Conservation (phyloP, 179 eudicot genomes). For the Vitellaria paradoxa region DNA sequence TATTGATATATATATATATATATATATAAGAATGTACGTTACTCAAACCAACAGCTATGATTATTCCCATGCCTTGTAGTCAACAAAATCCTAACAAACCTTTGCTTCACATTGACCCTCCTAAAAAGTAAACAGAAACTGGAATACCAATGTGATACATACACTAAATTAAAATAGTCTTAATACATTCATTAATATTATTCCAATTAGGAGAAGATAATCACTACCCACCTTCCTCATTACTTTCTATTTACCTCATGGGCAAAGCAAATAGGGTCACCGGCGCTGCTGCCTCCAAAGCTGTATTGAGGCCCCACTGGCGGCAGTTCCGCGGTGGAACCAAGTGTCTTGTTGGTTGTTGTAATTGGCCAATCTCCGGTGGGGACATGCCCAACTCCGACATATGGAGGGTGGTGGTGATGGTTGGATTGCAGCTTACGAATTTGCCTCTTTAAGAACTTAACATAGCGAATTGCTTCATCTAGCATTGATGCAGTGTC, state of each 20-base stretch:
- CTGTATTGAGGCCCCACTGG: not conserved
- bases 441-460: constrained; percentile 53
- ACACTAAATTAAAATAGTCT: too few relatives aligned
- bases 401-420: not conserved
- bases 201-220: constrained; percentile 8
- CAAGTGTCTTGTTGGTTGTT: not conserved
- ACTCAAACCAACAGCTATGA: constrained; percentile 36
- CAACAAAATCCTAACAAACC: constrained; percentile 49
- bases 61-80: constrained; percentile 33
- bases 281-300: not conserved
- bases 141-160: not conserved
- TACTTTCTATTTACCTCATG: constrained; percentile 22
- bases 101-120: constrained; percentile 14
- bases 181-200: not conserved
- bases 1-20: not conserved
- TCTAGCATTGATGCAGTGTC: constrained; percentile 64
- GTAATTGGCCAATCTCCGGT: constrained; percentile 4
- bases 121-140: not conserved
- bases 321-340: constrained; percentile 8
- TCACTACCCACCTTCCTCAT: constrained; percentile 6
- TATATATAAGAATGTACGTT: constrained; percentile 17
- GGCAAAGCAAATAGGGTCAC: not conserved
- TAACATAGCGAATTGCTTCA: constrained; percentile 51
- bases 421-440: constrained; percentile 26
- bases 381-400: not conserved